phyloP scores from a whole-genome alignment of 768 basidiomycete species.

The Tremella mesenterica region DNA sequence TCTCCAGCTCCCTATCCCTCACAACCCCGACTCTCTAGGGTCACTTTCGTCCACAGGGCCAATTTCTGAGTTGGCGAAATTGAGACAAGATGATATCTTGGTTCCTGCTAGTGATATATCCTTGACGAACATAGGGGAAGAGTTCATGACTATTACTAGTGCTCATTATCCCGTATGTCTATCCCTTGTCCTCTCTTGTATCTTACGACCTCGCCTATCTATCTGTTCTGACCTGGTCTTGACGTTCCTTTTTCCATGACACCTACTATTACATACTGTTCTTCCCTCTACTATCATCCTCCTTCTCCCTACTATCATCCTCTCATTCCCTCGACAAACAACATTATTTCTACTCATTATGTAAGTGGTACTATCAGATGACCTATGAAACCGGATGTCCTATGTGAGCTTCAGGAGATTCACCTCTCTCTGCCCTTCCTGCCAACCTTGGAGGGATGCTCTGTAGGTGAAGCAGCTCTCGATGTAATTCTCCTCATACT shows the following conservation, averaged over 20 bases:
- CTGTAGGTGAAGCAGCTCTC: too few relatives aligned
- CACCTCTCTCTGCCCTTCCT: background rate
- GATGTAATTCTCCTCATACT: background rate
- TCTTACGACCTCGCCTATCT: background rate
- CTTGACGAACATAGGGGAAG: slow-evolving; percentile 20
- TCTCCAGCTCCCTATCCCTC: slow-evolving; percentile 29
- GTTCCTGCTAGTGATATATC: slow-evolving; percentile 26
- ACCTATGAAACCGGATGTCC: too few relatives aligned
- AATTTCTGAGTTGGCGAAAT: background rate
- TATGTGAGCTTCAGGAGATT: too few relatives aligned
- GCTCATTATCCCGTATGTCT: slow-evolving; percentile 27
- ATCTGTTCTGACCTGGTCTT: background rate
- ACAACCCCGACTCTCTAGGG: slow-evolving; percentile 21
- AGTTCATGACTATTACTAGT: slow-evolving; percentile 23
- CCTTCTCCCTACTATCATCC: too few relatives aligned
- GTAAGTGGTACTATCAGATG: too few relatives aligned
- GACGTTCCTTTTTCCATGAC: background rate
- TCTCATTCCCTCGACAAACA: too few relatives aligned
- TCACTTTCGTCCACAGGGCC: slow-evolving; percentile 13
- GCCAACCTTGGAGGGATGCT: background rate
- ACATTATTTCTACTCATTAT: too few relatives aligned
- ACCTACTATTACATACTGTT: too few relatives aligned
- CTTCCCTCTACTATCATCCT: too few relatives aligned
- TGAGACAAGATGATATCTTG: slow-evolving; percentile 14
- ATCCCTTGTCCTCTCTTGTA: background rate